These are phyloP conservation scores for Penicillium ochrochloron DNA, from an alignment of 495 filamentous ascomycete species.

Conservation along the genomic window DNA sequence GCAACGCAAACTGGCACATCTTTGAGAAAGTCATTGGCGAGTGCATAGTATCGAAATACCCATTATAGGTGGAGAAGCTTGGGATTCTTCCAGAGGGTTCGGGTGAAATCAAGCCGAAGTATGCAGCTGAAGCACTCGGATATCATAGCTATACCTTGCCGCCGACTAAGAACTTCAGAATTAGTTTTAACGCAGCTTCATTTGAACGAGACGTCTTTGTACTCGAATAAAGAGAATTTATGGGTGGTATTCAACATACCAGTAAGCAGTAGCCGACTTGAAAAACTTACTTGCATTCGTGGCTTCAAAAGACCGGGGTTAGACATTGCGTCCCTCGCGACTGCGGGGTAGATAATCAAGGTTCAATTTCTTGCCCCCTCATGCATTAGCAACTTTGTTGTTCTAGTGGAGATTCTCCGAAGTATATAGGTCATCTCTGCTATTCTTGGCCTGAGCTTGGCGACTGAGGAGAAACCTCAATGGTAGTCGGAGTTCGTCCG, in stretches of 20 bases:
- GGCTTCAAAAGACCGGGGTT: neutral
- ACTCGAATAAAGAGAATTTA: too few species aligned
- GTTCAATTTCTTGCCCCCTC: neutral
- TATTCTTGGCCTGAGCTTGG: neutral
- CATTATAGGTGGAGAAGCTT: neutral
- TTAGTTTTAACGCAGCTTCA: neutral
- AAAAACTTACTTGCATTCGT: neutral
- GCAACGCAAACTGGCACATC: slow-evolving; percentile 18
- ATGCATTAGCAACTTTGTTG: neutral
- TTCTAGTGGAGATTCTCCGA: neutral
- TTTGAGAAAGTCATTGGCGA: neutral
- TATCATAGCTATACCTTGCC: neutral
- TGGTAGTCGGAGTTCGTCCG: neutral
- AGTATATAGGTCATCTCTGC: neutral
- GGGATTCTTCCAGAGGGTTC: neutral
- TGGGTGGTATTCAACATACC: too few species aligned
- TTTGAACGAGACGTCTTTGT: too few species aligned
- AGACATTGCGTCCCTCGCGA: neutral
- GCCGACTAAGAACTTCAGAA: neutral
- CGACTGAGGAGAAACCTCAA: neutral
- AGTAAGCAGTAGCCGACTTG: too few species aligned
- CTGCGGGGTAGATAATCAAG: neutral
- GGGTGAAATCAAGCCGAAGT: neutral
- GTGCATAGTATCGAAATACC: neutral
- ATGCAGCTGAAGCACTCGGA: neutral